A percentile compares a stretch with the other conserved stretches of the same genome.
Evolutionary conservation across 108 stramenopile genomes (phyloP).

Genomic region (Mediolabrus comicus): DNA sequence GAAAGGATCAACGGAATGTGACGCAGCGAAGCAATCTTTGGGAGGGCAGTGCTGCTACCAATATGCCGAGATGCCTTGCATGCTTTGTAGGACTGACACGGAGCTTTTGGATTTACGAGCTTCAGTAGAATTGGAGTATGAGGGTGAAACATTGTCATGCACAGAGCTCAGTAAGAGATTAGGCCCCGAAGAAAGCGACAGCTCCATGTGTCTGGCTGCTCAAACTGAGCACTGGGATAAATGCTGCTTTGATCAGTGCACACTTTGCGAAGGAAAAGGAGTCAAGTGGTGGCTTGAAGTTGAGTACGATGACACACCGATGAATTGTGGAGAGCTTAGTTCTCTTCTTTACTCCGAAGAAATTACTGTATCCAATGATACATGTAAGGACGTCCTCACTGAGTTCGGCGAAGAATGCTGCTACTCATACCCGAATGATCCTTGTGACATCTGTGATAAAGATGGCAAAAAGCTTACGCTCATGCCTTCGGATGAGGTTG

Average conservation of each 20-base stretch:
- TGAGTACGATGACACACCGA: slow-evolving; percentile 25
- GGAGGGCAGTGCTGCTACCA: slow-evolving; percentile 35
- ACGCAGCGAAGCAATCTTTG: slow-evolving; percentile 39
- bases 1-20: slow-evolving; percentile 31
- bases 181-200: slow-evolving; percentile 28
- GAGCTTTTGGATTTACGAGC: slow-evolving; percentile 42
- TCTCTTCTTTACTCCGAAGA: slow-evolving; percentile 26
- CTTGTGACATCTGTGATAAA: slow-evolving; percentile 35
- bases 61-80: slow-evolving; percentile 41
- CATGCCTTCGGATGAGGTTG: slow-evolving; percentile 37
- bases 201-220: slow-evolving; percentile 24
- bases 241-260: slow-evolving; percentile 45
- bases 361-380: slow-evolving; percentile 16
- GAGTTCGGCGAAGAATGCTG: slow-evolving; percentile 30
- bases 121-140: slow-evolving; percentile 28
- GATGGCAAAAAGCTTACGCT: slow-evolving; percentile 32
- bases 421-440: slow-evolving; percentile 35
- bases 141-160: slow-evolving; percentile 37
- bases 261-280: slow-evolving; percentile 42
- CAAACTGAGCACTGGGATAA: slow-evolving; percentile 33
- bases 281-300: slow-evolving; percentile 48
- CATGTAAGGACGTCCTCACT: slow-evolving; percentile 29
- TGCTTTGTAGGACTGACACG: slow-evolving; percentile 45
- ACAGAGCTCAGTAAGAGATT: slow-evolving; percentile 34
- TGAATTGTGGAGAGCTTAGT: slow-evolving; percentile 44